These are phyloP conservation scores for Colletotrichum abscissum DNA, from an alignment of 2,329 filamentous ascomycete genomes.

Conservation along the genomic window DNA sequence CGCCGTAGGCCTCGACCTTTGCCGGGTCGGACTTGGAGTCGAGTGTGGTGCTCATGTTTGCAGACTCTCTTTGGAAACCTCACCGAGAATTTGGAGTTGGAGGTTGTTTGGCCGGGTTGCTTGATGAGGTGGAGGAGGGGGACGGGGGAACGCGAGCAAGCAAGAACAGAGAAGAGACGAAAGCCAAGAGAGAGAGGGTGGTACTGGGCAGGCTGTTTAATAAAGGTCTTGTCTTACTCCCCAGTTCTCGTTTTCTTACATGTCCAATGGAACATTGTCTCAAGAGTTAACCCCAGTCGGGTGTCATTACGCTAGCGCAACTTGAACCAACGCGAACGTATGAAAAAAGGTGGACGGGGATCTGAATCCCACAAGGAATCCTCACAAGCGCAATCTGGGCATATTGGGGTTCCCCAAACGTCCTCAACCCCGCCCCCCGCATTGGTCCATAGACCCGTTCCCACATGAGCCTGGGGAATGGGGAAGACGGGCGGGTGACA, in stretches of 20 bases:
- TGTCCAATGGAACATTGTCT: neutral
- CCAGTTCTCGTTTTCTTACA: neutral
- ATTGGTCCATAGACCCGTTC: slow-evolving; percentile 1
- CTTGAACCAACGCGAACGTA: slow-evolving; percentile 15
- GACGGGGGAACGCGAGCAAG: neutral
- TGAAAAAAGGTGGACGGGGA: slow-evolving; percentile 1
- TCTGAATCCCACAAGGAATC: slow-evolving; percentile 16
- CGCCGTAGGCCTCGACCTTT: slow-evolving; percentile 24
- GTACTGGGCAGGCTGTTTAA: slow-evolving; percentile 16
- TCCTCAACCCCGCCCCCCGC: slow-evolving; percentile 25
- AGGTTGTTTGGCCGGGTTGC: neutral
- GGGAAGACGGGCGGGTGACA: neutral
- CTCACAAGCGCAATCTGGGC: slow-evolving; percentile 14
- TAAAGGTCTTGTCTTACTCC: slow-evolving; percentile 19
- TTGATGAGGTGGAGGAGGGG: neutral
- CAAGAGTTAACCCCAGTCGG: neutral
- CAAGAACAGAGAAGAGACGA: neutral
- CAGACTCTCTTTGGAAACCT: neutral
- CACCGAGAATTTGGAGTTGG: neutral
- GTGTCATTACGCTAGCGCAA: neutral
- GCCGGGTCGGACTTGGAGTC: slow-evolving; percentile 29
- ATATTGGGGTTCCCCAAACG: slow-evolving; percentile 6
- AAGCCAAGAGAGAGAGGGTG: neutral
- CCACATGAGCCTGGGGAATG: slow-evolving; percentile 23
- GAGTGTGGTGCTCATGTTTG: slow-evolving; percentile 17